Base-by-base conservation (phyloP, 345 rosid species). In the Cardamine resedifolia region DNA sequence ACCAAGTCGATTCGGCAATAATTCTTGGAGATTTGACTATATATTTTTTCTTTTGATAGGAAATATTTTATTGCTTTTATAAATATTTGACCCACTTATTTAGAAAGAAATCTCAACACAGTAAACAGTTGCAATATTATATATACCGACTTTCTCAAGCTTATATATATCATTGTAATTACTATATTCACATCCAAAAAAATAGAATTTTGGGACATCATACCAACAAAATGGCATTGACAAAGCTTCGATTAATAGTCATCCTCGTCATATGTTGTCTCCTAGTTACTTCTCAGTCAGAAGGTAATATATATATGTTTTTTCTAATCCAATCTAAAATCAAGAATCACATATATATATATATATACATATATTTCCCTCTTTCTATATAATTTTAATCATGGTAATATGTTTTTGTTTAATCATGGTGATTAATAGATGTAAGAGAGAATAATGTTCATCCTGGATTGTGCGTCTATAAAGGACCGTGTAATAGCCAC, bases 211-310 rank as follows among this genome's bases (percentile, higher is more conserved):
- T 39, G 11, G 36, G 36, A 23, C 57, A 26, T 19, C 7, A 63
- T 44, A 64, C 24, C 53, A 66, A 74, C 27, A 74, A 58, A 59
- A 75, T 75, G 78, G 49, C 55, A 59, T n/a, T 41, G 5, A 51
- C 78, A 51, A 67, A 60, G 38, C 53, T 75, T 50, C 68, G 63
- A 19, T 38, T 67, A 23, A 15, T 68, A 59, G 39, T 23, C 11
- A 21, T 60, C 55, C 33, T 74, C 56, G 6, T 51, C 20, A 11
- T 59, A 30, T 59, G 39, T 60, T 41, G 41, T 59, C 56, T 58
- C n/a, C 56, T 66, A 10, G 15, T 74, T 49, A 51, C 63, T 39
- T 58, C 62, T 4, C 62, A 39, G 19, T 49, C 78, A n/a, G 39
- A 30, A 27, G 72, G 72, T 66, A 56, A 43, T 44, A 20, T n/a